Evolutionary conservation across 352 stramenopile species (phyloP).

Genomic region (Aphanomyces invadans): DNA sequence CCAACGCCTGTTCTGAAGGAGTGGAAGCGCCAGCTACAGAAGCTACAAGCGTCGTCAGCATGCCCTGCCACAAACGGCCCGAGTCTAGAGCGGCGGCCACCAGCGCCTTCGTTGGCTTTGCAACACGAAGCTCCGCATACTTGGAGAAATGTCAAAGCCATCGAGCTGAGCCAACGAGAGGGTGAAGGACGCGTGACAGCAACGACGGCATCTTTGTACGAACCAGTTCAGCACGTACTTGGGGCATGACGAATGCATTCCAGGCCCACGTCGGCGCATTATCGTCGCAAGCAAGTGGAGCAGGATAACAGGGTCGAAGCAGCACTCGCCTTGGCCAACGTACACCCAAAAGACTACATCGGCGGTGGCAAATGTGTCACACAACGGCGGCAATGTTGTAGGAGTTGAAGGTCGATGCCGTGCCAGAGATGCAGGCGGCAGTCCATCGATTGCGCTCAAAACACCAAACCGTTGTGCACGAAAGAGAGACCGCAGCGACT

Average conservation of each 20-base stretch:
- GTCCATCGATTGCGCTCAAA: not conserved
- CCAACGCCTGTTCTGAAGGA: not conserved
- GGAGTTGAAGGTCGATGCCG: not conserved
- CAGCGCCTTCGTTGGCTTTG: no score
- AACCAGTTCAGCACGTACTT: no score
- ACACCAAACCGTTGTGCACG: not conserved
- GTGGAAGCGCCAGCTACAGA: not conserved
- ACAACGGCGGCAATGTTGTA: no score
- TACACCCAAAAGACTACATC: no score
- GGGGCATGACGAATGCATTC: no score
- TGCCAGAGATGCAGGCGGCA: not conserved
- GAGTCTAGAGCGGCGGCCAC: not conserved
- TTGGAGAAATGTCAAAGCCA: not conserved
- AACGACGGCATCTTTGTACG: no score
- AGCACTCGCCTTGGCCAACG: not conserved
- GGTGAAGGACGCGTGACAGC: not conserved
- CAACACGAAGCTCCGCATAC: no score
- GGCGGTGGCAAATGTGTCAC: no score
- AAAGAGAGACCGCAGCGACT: not conserved
- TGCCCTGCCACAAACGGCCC: not conserved
- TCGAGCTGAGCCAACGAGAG: not conserved
- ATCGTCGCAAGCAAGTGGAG: no score
- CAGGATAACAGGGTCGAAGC: not conserved
- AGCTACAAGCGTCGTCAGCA: not conserved
- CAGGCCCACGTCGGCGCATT: no score